phyloP scores from a whole-genome alignment of 371 early-diverging fungal genomes.

The Rhizomucor miehei region DNA sequence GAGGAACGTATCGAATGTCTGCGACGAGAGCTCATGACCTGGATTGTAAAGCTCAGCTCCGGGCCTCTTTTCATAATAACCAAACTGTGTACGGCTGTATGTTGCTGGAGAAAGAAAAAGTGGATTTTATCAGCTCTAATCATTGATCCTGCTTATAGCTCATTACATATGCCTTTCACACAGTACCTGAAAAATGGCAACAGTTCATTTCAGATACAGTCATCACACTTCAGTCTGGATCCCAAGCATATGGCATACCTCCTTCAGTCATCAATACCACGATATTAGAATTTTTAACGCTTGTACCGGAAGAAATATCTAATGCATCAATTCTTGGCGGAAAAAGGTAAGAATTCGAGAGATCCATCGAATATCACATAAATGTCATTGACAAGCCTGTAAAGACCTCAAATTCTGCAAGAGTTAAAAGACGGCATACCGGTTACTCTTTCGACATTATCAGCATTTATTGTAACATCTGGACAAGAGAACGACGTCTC shows the following conservation, averaged over 20 bases:
- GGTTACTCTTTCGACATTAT: constrained; percentile 42
- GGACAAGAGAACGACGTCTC: background rate
- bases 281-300: constrained; percentile 70
- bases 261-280: constrained; percentile 37
- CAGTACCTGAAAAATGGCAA: constrained; percentile 62
- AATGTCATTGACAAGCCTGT: background rate
- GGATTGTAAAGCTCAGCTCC: constrained; percentile 57
- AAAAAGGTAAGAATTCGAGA: constrained; percentile 44
- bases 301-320: constrained; percentile 76
- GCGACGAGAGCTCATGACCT: constrained; percentile 56
- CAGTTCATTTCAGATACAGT: constrained; percentile 56
- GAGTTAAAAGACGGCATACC: constrained; percentile 49
- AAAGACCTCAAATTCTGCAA: constrained; percentile 23
- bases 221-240: constrained; percentile 44
- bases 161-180: constrained; percentile 63
- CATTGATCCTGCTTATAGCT: constrained; percentile 36
- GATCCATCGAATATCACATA: too few species aligned
- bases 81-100: constrained; percentile 74
- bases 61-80: constrained; percentile 69
- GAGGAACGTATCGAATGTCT: constrained; percentile 61
- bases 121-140: background rate
- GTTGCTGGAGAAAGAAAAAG: constrained; percentile 1
- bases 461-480: constrained; percentile 8
- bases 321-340: constrained; percentile 55
- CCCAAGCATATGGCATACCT: constrained; percentile 26